phyloP scores from a whole-genome alignment of 1,284 basidiomycete genomes.

The Phaffia rhodozyma region DNA sequence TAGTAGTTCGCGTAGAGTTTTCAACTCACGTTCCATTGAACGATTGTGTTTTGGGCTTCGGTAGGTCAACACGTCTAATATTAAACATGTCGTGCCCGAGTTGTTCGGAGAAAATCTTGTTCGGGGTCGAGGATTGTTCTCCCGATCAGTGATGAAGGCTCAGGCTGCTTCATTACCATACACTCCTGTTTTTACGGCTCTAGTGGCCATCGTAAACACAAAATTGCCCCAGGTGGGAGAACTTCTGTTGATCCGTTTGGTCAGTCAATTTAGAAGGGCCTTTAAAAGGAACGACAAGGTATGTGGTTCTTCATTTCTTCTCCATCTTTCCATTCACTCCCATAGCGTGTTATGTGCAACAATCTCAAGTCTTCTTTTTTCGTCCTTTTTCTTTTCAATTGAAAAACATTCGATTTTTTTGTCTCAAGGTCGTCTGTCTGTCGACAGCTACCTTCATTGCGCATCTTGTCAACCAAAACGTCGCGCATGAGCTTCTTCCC shows the following conservation, averaged over 20 bases:
- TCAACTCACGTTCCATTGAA: neutral
- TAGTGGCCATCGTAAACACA: conserved; percentile 91
- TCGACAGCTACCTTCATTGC: conserved; percentile 93
- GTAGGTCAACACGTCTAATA: conserved; percentile 78
- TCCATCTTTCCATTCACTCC: neutral
- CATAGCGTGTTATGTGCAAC: neutral
- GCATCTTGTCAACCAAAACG: conserved; percentile 90
- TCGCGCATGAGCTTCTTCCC: conserved; percentile 88
- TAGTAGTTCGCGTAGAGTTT: too few relatives aligned
- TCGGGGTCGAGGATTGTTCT: conserved; percentile 76
- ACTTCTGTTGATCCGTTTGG: conserved; percentile 70
- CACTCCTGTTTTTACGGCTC: conserved; percentile 90
- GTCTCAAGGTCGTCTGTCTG: conserved; percentile 65
- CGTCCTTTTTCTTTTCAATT: neutral
- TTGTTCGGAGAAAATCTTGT: conserved; percentile 85
- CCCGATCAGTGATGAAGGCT: conserved; percentile 93
- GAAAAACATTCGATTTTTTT: too few relatives aligned
- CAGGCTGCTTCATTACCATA: conserved; percentile 93
- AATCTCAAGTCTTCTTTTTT: neutral
- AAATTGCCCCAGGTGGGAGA: conserved; percentile 96
- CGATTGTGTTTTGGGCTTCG: neutral
- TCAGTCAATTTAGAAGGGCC: conserved; percentile 87
- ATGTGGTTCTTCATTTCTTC: conserved; percentile 25
- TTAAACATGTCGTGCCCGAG: conserved; percentile 93
- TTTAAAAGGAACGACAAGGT: conserved; percentile 98